phyloP scores from a whole-genome alignment of 2,329 filamentous ascomycete species.

The Polytolypa hystricis region DNA sequence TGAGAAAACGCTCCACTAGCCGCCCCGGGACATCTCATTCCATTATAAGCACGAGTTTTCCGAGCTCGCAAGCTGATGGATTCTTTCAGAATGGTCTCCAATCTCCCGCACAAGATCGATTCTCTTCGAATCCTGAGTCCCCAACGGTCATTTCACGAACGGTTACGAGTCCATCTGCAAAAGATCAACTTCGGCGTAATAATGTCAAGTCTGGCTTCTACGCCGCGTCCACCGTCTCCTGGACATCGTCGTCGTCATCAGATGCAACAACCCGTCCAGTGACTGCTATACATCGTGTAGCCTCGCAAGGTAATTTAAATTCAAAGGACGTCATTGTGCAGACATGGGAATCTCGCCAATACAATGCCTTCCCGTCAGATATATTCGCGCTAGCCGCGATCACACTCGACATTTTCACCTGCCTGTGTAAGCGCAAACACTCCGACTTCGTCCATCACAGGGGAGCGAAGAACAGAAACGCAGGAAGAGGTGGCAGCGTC shows the following conservation, averaged over 20 bases:
- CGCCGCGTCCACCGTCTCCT: neutral
- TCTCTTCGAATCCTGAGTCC: conserved; percentile 8
- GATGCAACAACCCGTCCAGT: conserved; percentile 10
- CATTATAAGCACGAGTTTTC: no score
- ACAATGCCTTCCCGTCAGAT: conserved; percentile 35
- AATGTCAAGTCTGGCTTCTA: neutral
- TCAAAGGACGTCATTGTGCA: conserved; percentile 22
- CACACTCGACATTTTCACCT: conserved; percentile 48
- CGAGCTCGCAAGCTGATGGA: no score
- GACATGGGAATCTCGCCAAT: conserved; percentile 29
- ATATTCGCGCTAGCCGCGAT: conserved; percentile 50
- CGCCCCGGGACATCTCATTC: conserved; percentile 12
- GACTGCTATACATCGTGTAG: conserved; percentile 10
- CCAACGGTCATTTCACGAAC: conserved; percentile 1
- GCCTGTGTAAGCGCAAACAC: conserved; percentile 46
- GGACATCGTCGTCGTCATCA: conserved; percentile 6
- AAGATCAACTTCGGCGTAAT: no score
- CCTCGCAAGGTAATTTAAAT: conserved; percentile 24
- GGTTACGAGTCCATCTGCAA: no score
- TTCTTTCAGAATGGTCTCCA: conserved; percentile 12
- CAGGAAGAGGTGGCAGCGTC: conserved; percentile 37
- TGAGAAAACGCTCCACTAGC: conserved; percentile 17
- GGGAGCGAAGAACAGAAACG: conserved; percentile 39
- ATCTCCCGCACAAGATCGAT: conserved; percentile 11
- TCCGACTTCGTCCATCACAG: conserved; percentile 47